These are phyloP conservation scores for Margaritispora aquatica DNA, from an alignment of 495 filamentous ascomycete genomes.

Conservation along the genomic window DNA sequence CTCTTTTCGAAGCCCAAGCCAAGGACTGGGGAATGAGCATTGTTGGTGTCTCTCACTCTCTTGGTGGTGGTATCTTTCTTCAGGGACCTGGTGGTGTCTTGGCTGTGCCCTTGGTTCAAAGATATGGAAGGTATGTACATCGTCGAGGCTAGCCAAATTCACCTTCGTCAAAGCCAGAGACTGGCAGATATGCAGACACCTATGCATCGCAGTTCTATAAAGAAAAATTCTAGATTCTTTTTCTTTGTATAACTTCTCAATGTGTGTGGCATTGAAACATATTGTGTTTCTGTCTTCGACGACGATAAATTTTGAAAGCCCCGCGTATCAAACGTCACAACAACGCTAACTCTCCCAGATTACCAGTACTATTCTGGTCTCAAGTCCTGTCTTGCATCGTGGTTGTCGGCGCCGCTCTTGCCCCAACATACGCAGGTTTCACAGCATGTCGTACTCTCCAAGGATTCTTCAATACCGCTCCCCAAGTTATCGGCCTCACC, in stretches of 20 bases:
- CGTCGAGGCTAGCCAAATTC: too few species aligned
- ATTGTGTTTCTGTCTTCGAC: too few species aligned
- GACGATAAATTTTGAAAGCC: too few species aligned
- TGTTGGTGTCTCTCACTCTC: conserved; percentile 9
- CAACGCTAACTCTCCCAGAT: too few species aligned
- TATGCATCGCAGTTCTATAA: too few species aligned
- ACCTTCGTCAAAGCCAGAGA: too few species aligned
- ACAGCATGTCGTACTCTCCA: conserved; percentile 14
- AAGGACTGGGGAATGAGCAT: conserved; percentile 7
- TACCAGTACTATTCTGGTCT: conserved; percentile 11
- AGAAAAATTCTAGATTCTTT: too few species aligned
- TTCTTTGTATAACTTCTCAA: too few species aligned
- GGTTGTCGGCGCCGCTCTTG: conserved; percentile 5
- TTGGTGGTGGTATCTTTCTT: conserved; percentile 11
- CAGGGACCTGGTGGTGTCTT: conserved; percentile 11
- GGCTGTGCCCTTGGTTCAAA: conserved; percentile 8
- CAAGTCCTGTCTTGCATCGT: conserved; percentile 13
- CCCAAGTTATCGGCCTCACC: conserved; percentile 4
- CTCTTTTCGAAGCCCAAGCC: conserved; percentile 11
- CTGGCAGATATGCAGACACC: too few species aligned
- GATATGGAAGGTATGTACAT: conserved; percentile 6
- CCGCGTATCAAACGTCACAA: too few species aligned
- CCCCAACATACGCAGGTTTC: conserved; percentile 10
- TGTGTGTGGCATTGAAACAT: too few species aligned
- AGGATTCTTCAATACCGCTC: conserved; percentile 13